A percentile compares a stretch with the other conserved stretches of the same genome.
Conservation (phyloP, 108 stramenopile genomes). For the Mediolabrus comicus region DNA sequence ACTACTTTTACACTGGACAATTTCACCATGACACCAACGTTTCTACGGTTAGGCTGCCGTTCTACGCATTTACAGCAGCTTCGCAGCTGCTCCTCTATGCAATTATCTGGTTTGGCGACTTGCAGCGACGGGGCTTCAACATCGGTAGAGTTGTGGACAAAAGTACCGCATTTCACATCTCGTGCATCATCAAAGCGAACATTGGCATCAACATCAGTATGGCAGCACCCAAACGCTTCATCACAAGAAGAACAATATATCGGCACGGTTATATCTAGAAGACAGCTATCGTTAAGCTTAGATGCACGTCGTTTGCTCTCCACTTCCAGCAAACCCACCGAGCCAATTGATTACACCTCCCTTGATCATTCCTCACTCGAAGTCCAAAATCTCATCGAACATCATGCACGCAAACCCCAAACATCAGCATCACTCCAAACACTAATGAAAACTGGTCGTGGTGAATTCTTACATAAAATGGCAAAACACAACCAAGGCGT, state of each 20-base stretch:
- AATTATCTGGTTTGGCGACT: not conserved
- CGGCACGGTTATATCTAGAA: too few species aligned
- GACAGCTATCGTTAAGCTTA: too few species aligned
- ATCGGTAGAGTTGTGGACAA: not conserved
- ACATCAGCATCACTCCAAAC: conserved; percentile 76
- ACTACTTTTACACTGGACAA: not conserved
- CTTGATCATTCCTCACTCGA: conserved; percentile 23
- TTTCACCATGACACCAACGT: not conserved
- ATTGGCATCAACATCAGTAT: not conserved
- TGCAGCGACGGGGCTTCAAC: not conserved
- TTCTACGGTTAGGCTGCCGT: not conserved
- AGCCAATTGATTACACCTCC: conserved; percentile 6
- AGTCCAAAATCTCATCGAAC: conserved; percentile 13
- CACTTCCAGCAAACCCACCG: not conserved
- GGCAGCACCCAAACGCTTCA: too few species aligned
- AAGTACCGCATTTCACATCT: not conserved
- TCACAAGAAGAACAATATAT: too few species aligned
- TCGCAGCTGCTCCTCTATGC: not conserved
- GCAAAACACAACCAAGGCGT: conserved; percentile 5
- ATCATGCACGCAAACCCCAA: conserved; percentile 43
- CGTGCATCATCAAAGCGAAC: not conserved
- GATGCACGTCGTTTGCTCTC: not conserved
- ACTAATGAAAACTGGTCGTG: conserved; percentile 83
- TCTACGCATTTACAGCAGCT: not conserved
- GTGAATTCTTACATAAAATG: conserved; percentile 75